Evolutionary conservation across 176 grass and related monocot species (phyloP).

Genomic region (Oryza punctata): DNA sequence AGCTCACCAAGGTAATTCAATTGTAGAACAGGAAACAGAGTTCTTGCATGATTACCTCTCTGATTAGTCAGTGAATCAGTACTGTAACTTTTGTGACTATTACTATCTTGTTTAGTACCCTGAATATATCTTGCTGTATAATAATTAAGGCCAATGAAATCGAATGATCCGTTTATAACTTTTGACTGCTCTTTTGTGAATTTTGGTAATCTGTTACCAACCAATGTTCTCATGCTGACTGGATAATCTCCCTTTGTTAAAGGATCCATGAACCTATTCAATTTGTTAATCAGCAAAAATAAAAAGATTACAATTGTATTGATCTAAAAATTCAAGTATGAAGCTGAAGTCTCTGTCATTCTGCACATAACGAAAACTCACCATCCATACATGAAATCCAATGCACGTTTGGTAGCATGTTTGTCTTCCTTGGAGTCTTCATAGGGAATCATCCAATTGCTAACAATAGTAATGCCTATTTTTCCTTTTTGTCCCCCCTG

Average conservation of each 20-base stretch:
- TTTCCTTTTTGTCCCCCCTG: slow-evolving; percentile 69
- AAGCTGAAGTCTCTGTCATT: not conserved
- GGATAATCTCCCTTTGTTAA: slow-evolving; percentile 76
- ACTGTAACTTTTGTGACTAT: slow-evolving; percentile 58
- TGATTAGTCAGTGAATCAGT: slow-evolving; percentile 58
- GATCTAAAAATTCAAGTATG: not conserved
- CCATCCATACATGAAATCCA: slow-evolving; percentile 98
- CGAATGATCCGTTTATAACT: slow-evolving; percentile 72
- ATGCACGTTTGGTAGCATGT: slow-evolving; percentile 58
- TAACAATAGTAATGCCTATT: slow-evolving; percentile 73
- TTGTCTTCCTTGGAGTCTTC: slow-evolving; percentile 60
- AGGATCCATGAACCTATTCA: slow-evolving; percentile 87
- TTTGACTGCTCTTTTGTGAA: slow-evolving; percentile 77
- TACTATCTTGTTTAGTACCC: slow-evolving; percentile 25
- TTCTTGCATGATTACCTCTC: slow-evolving; percentile 44
- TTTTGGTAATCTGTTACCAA: slow-evolving; percentile 66
- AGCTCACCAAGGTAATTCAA: slow-evolving; percentile 18
- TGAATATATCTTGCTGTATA: slow-evolving; percentile 74
- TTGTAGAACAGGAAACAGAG: slow-evolving; percentile 6
- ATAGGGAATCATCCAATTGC: slow-evolving; percentile 79
- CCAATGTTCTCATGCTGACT: slow-evolving; percentile 58
- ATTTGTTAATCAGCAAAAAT: slow-evolving; percentile 12
- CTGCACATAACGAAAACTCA: slow-evolving; percentile 46
- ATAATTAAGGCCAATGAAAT: slow-evolving; percentile 93
- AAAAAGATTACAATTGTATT: not conserved